Percentiles rank a stretch among this genome's conserved stretches.
Conservation (phyloP, 352 stramenopile genomes). For the Pythium myriotylum region DNA sequence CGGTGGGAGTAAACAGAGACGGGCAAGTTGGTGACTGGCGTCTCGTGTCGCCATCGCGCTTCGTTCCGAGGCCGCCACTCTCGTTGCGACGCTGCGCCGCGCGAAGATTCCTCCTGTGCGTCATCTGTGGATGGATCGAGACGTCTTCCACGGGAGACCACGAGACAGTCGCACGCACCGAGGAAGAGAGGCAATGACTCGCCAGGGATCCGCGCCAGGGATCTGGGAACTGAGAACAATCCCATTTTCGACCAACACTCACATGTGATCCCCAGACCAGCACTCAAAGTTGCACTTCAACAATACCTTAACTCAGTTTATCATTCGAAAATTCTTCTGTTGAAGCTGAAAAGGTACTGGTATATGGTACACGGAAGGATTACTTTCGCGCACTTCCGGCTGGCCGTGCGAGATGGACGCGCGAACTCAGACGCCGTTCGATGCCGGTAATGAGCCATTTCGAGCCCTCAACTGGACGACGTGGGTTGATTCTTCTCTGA, state of each 20-base stretch:
- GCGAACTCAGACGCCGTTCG: neutral
- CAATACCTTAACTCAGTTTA: neutral
- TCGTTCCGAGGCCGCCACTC: neutral
- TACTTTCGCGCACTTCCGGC: conserved; percentile 7
- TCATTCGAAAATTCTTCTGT: too few relatives aligned
- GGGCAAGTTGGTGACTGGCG: conserved; percentile 22
- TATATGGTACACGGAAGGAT: neutral
- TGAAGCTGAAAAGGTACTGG: neutral
- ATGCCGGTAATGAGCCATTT: neutral
- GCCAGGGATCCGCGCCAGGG: conserved; percentile 3
- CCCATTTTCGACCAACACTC: conserved; percentile 19
- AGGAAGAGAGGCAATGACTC: conserved; percentile 3
- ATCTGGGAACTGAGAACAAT: conserved; percentile 14
- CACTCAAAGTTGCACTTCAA: conserved; percentile 18
- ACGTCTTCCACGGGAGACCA: neutral
- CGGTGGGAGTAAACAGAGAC: neutral
- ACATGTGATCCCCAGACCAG: neutral
- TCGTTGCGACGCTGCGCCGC: conserved; percentile 2
- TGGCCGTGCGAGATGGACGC: neutral
- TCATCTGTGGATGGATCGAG: neutral
- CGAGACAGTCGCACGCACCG: too few relatives aligned
- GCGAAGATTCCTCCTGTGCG: conserved; percentile 11
- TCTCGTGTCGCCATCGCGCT: neutral
- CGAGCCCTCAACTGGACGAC: neutral
- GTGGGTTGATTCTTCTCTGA: neutral